These are phyloP conservation scores for Sclerotinia trifoliorum DNA, from an alignment of 2,329 filamentous ascomycete genomes.

Conservation along the genomic window DNA sequence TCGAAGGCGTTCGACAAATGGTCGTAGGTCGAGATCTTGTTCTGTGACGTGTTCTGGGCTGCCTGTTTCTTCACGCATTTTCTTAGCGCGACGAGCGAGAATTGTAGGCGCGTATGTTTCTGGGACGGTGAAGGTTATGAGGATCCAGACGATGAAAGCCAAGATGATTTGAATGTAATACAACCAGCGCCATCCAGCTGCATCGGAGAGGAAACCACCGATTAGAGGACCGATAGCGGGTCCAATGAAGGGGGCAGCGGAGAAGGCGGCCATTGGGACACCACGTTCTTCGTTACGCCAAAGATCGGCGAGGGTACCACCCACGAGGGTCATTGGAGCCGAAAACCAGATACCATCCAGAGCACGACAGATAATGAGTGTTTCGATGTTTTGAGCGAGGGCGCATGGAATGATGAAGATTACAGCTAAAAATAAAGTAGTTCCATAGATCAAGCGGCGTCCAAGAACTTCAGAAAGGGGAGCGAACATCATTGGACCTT, in stretches of 20 bases:
- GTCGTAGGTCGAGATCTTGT: conserved; percentile 72
- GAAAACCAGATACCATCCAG: conserved; percentile 84
- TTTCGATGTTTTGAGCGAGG: conserved; percentile 71
- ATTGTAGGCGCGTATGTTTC: conserved; percentile 86
- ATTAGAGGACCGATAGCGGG: conserved; percentile 75
- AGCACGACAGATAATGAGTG: conserved; percentile 70
- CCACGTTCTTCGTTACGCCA: conserved; percentile 82
- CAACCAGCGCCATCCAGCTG: conserved; percentile 74
- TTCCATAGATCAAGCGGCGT: conserved; percentile 63
- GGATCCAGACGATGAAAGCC: conserved; percentile 63
- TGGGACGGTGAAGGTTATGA: conserved; percentile 85
- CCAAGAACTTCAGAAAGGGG: conserved; percentile 76
- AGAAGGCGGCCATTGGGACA: conserved; percentile 84
- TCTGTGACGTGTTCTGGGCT: conserved; percentile 71
- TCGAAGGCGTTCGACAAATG: conserved; percentile 64
- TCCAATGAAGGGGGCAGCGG: conserved; percentile 77
- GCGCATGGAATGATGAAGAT: conserved; percentile 81
- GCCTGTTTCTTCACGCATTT: conserved; percentile 67
- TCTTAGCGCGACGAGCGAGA: conserved; percentile 66
- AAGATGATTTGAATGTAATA: conserved; percentile 87
- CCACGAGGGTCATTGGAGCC: conserved; percentile 82
- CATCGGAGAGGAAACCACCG: conserved; percentile 73
- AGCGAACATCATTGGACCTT: conserved; percentile 74
- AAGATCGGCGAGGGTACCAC: conserved; percentile 79
- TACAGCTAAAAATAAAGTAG: conserved; percentile 55